phyloP scores from a whole-genome alignment of 176 grass and related monocot species.

The Triticum dicoccoides region DNA sequence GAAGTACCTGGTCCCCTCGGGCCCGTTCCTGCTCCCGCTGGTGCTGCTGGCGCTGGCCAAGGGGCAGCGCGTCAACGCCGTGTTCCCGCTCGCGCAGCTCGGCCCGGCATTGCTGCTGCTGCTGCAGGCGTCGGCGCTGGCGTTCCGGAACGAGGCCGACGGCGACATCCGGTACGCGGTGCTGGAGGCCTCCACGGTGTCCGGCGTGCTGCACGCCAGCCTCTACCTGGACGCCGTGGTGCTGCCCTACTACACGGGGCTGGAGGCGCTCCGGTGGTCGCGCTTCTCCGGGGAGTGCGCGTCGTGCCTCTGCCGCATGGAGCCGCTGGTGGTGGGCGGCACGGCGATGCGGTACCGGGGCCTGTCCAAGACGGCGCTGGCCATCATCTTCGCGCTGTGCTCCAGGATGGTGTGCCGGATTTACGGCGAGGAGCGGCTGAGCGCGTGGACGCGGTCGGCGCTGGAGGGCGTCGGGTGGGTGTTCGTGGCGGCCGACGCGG shows the following conservation, averaged over 20 bases:
- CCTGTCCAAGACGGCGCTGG: conserved; percentile 81
- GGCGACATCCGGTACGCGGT: conserved; percentile 78
- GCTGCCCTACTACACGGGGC: conserved; percentile 94
- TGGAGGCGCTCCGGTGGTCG: conserved; percentile 74
- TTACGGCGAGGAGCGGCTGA: conserved; percentile 68
- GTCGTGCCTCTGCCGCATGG: conserved; percentile 83
- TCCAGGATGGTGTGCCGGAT: conserved; percentile 93
- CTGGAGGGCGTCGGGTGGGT: conserved; percentile 76
- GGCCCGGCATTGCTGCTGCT: conserved; percentile 87
- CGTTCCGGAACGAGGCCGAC: conserved; percentile 85
- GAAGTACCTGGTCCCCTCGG: conserved; percentile 82
- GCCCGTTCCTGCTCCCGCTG: conserved; percentile 76
- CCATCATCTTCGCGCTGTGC: conserved; percentile 75
- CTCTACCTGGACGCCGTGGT: conserved; percentile 76
- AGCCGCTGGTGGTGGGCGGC: conserved; percentile 66
- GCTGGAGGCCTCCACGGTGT: conserved; percentile 92
- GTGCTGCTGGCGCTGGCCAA: conserved; percentile 75
- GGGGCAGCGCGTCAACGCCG: conserved; percentile 73
- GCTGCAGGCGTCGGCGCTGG: conserved; percentile 83
- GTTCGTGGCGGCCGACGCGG: conserved; percentile 60
- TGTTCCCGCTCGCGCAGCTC: conserved; percentile 73
- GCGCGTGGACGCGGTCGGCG: conserved; percentile 50
- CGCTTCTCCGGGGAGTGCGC: conserved; percentile 79
- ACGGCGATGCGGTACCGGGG: conserved; percentile 57
- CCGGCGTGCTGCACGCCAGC: conserved; percentile 91